phyloP scores from a whole-genome alignment of 768 basidiomycete genomes.

The Phlegmacium glaucopus region DNA sequence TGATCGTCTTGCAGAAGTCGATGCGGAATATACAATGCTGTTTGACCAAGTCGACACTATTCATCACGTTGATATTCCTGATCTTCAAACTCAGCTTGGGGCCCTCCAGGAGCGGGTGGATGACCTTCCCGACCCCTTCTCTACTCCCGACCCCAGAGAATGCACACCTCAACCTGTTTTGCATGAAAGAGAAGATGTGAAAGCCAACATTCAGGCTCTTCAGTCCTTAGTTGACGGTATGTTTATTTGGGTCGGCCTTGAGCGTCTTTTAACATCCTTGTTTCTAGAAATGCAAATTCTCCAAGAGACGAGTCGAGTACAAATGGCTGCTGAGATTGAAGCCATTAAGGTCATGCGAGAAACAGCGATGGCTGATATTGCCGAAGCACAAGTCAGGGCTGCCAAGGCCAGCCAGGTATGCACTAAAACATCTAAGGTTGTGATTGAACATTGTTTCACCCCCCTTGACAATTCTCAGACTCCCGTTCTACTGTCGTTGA shows the following conservation, averaged over 20 bases:
- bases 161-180: not conserved
- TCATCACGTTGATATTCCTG: conserved; percentile 22
- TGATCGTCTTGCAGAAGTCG: conserved; percentile 35
- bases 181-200: conserved; percentile 22
- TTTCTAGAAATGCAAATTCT: conserved; percentile 42
- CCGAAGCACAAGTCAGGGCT: conserved; percentile 8
- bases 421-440: conserved; percentile 6
- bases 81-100: conserved; percentile 21
- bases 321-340: conserved; percentile 45
- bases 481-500: conserved; percentile 40
- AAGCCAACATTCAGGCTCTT: conserved; percentile 32
- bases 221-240: conserved; percentile 41
- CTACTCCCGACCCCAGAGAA: conserved; percentile 1
- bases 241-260: conserved; percentile 4
- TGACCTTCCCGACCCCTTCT: not conserved
- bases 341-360: conserved; percentile 26
- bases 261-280: conserved; percentile 4
- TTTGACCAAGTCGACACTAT: conserved; percentile 34
- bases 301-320: conserved; percentile 38
- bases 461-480: conserved; percentile 24
- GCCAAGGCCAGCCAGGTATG: conserved; percentile 29
- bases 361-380: conserved; percentile 8
- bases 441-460: conserved; percentile 14
- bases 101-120: conserved; percentile 25
- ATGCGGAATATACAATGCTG: conserved; percentile 31